A percentile compares a stretch with the other conserved stretches of the same genome.
phyloP scores from a whole-genome alignment of 352 stramenopile genomes.

The Hyaloperonospora arabidopsidis region DNA sequence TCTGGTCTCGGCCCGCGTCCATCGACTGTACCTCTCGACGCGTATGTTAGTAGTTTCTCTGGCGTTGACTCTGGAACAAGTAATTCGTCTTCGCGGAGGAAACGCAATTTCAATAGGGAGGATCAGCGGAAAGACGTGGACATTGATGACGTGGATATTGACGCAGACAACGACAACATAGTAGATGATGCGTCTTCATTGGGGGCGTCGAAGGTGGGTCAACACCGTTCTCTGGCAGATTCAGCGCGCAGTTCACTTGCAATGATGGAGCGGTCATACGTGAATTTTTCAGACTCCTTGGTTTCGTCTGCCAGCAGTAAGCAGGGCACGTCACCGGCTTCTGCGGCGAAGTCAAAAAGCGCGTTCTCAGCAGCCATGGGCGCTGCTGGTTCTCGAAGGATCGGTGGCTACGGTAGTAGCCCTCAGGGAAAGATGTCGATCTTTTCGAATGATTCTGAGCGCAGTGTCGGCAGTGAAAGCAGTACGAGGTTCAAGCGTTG shows the following conservation, averaged over 20 bases:
- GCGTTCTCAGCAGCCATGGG: constrained; percentile 27
- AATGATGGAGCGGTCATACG: constrained; percentile 30
- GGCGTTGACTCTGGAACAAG: constrained; percentile 13
- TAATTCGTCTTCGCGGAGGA: constrained; percentile 21
- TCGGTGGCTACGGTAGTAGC: constrained; percentile 17
- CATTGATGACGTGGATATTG: constrained; percentile 27
- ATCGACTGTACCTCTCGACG: constrained; percentile 27
- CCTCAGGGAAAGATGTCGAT: constrained; percentile 36
- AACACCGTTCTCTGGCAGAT: constrained; percentile 11
- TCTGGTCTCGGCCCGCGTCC: constrained; percentile 16
- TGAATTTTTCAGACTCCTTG: constrained; percentile 37
- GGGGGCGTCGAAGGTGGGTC: constrained; percentile 12
- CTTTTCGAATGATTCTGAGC: constrained; percentile 33
- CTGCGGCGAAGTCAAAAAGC: constrained; percentile 14
- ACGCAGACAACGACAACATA: constrained; percentile 21
- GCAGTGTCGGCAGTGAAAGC: constrained; percentile 33
- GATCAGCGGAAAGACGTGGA: constrained; percentile 29
- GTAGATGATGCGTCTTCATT: constrained; percentile 8
- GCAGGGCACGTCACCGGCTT: constrained; percentile 8
- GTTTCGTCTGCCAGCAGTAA: constrained; percentile 21
- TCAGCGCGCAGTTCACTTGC: constrained; percentile 17
- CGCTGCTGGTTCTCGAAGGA: constrained; percentile 8
- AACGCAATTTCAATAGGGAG: constrained; percentile 32
- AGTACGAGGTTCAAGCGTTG: constrained; percentile 37
- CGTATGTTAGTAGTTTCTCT: constrained; percentile 22